Evolutionary conservation across 345 rosid species (phyloP).

Genomic region (Brassica nigra): DNA sequence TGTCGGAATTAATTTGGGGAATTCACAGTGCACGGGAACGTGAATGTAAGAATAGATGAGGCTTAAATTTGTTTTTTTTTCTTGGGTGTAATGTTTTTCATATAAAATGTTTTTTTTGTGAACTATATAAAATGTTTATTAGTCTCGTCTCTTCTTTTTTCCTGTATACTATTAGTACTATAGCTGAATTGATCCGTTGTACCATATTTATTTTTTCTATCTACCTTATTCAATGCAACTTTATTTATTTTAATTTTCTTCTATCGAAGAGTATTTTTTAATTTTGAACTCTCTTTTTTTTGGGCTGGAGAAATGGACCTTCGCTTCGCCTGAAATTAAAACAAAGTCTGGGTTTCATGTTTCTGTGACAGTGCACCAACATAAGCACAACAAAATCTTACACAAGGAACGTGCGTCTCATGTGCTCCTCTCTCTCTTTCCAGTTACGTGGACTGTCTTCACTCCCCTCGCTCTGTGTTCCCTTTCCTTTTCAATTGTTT

Average conservation of each 20-base stretch:
- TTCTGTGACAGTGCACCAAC: conserved; percentile 42
- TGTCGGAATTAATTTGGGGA: conserved; percentile 35
- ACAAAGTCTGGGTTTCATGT: conserved; percentile 39
- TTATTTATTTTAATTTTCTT: neutral
- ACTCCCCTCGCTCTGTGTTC: conserved; percentile 31
- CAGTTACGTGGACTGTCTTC: conserved; percentile 28
- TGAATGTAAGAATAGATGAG: conserved; percentile 25
- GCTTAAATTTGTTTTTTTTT: conserved; percentile 16
- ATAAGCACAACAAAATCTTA: conserved; percentile 39
- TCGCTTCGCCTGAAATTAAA: conserved; percentile 41
- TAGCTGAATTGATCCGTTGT: conserved; percentile 25
- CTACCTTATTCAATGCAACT: conserved; percentile 28
- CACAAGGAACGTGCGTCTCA: conserved; percentile 38
- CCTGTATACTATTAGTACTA: neutral
- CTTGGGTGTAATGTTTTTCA: neutral
- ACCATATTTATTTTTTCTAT: conserved; percentile 21
- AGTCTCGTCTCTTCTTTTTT: neutral
- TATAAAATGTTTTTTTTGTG: neutral
- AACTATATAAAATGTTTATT: neutral
- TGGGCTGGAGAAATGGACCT: conserved; percentile 36
- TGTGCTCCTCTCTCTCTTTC: conserved; percentile 22
- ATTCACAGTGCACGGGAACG: conserved; percentile 36
- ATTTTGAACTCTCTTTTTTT: neutral
- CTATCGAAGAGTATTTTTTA: neutral
- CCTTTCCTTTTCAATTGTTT: conserved; percentile 1